Percentiles rank a stretch among this genome's conserved stretches.
phyloP scores from a whole-genome alignment of 179 eudicot species.

The Corrigiola litoralis region DNA sequence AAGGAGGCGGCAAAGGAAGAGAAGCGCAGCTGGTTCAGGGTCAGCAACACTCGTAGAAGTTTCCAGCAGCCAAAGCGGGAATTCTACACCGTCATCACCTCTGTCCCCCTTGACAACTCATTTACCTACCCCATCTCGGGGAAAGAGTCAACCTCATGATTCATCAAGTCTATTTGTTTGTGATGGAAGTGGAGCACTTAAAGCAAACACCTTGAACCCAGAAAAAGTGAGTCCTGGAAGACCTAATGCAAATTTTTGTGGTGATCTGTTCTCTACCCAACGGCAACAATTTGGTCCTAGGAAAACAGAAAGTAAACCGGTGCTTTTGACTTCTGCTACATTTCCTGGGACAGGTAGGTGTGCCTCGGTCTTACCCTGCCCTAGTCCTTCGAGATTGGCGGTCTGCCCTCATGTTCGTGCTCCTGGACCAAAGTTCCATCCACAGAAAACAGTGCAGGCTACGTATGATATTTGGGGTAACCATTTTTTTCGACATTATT shows the following conservation, averaged over 20 bases:
- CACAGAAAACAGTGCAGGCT: slow-evolving; percentile 28
- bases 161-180: slow-evolving; percentile 21
- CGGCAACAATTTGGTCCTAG: slow-evolving; percentile 28
- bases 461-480: slow-evolving; percentile 83
- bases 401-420: slow-evolving; percentile 59
- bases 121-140: slow-evolving; percentile 37
- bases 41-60: slow-evolving; percentile 51
- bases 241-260: slow-evolving; percentile 10
- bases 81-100: slow-evolving; percentile 90
- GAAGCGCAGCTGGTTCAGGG: slow-evolving; percentile 37
- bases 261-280: slow-evolving; percentile 8
- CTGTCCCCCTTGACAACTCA: slow-evolving; percentile 48
- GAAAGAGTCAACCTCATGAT: slow-evolving; percentile 24
- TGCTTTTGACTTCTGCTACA: slow-evolving; percentile 53
- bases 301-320: slow-evolving; percentile 33
- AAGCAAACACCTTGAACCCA: slow-evolving; percentile 17
- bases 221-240: slow-evolving; percentile 22
- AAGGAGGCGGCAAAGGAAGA: slow-evolving; percentile 60
- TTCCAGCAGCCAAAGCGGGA: slow-evolving; percentile 90
- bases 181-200: slow-evolving; percentile 9
- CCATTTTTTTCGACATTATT: slow-evolving; percentile 58
- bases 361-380: slow-evolving; percentile 4
- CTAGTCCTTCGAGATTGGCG: slow-evolving; percentile 39
- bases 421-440: slow-evolving; percentile 57
- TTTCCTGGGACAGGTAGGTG: slow-evolving; percentile 41